These are phyloP conservation scores for Stephanodiscus minutulus DNA, from an alignment of 108 stramenopile genomes.

Conservation along the genomic window DNA sequence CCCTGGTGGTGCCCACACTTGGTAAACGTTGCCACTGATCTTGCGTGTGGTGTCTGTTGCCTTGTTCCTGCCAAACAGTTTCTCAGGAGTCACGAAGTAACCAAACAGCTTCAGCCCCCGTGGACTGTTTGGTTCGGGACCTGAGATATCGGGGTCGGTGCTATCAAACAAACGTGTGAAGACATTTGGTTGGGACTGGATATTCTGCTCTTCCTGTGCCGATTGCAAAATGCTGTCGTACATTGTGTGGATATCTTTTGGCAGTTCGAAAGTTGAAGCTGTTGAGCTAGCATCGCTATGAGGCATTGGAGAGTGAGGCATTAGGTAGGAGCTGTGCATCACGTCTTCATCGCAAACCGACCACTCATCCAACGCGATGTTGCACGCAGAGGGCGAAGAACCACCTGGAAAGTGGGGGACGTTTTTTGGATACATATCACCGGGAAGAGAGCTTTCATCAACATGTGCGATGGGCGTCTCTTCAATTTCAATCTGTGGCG, in stretches of 20 bases:
- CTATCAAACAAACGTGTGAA: neutral
- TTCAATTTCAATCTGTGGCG: neutral
- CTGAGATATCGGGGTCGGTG: neutral
- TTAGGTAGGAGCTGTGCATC: neutral
- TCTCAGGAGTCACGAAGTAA: conserved; percentile 21
- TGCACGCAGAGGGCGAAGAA: neutral
- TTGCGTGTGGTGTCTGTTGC: neutral
- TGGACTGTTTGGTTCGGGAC: conserved; percentile 1
- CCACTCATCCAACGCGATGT: conserved; percentile 23
- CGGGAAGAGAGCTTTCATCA: conserved; percentile 14
- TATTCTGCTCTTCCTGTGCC: neutral
- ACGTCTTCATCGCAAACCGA: conserved; percentile 25
- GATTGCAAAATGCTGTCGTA: neutral
- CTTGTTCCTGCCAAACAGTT: neutral
- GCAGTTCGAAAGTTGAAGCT: neutral
- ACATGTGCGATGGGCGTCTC: conserved; percentile 2
- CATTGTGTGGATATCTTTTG: neutral
- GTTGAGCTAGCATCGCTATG: conserved; percentile 21
- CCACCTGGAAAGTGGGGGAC: conserved; percentile 13
- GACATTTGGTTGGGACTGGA: neutral
- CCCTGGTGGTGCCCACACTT: conserved; percentile 36
- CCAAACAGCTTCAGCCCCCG: conserved; percentile 16
- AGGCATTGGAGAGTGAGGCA: conserved; percentile 1
- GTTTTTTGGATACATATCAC: conserved; percentile 13
- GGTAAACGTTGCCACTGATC: conserved; percentile 19